A percentile compares a stretch with the other conserved stretches of the same genome.
These are phyloP conservation scores for Coemansia javaensis DNA, from an alignment of 192 early-diverging fungal genomes.

Conservation along the genomic window DNA sequence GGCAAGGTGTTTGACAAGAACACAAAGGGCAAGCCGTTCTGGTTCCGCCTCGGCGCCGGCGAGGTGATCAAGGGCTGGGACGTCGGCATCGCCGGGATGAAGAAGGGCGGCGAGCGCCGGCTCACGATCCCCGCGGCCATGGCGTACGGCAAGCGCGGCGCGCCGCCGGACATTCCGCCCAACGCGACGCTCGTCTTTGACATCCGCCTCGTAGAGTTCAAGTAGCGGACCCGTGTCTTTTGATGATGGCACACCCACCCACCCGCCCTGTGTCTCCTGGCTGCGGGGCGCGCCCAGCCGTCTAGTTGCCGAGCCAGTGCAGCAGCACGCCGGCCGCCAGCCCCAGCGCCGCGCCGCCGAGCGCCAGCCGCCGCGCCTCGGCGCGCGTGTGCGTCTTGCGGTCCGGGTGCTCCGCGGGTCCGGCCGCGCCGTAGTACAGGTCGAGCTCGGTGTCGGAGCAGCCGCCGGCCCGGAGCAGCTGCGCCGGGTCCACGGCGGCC, in stretches of 20 bases:
- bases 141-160: conserved; percentile 71
- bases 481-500: background rate
- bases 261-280: too few relatives aligned
- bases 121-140: conserved; percentile 82
- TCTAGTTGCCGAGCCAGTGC: conserved; percentile 11
- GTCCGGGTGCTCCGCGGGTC: too few relatives aligned
- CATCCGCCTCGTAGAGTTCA: conserved; percentile 75
- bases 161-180: conserved; percentile 88
- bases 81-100: conserved; percentile 83
- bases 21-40: conserved; percentile 84
- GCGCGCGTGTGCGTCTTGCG: conserved; percentile 11
- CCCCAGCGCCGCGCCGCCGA: conserved; percentile 17
- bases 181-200: conserved; percentile 90
- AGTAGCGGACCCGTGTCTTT: conserved; percentile 31
- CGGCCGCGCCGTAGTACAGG: conserved; percentile 33
- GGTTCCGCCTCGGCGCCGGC: conserved; percentile 77
- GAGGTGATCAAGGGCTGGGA: conserved; percentile 99
- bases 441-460: conserved; percentile 44
- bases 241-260: too few relatives aligned
- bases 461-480: conserved; percentile 4
- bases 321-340: conserved; percentile 2
- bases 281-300: too few relatives aligned
- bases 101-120: conserved; percentile 84
- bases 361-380: conserved; percentile 18
- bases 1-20: conserved; percentile 98